Base-by-base conservation (phyloP, 176 grass and related monocot genomes). In the Oryza meridionalis region DNA sequence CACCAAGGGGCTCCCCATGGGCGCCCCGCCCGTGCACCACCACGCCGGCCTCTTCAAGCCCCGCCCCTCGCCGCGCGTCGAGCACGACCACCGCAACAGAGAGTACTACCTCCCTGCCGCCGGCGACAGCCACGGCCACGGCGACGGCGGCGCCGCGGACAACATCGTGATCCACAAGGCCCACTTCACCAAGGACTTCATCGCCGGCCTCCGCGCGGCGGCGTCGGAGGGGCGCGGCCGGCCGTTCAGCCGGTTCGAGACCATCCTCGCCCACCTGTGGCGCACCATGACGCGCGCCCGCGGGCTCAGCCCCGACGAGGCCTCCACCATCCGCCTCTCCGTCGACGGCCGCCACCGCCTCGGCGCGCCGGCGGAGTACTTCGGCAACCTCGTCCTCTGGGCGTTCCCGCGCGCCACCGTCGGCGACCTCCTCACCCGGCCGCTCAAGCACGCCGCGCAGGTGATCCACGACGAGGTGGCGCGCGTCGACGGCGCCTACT, bases 321-420 rank as follows among this genome's bases (percentile, higher is more conserved):
- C 42, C 43, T 84, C 85, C 12, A 22, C 77, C 15, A 65, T 92
- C 59, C 88, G 90, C 0, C 83, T 92, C 6, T 88, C 90, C 15
- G 93, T 96, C 6, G 88, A 96, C 82, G 93, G 93, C 5, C 90
- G 93, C 8, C 24, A 21, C 76, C 88, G 93, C 16, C 75, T 96
- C 2, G 75, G 74, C 59, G 50, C 46, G 15, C 86, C 88, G 0
- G 75, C 68, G 0, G 90, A 86, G 70, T 92, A 91, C 83, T 86
- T 85, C 16, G 88, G 93, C 10, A 96, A 96, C 83, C 72, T 92
- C 17, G 90, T 96, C 0, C 80, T 96, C 5, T 96, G 93, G 93
- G 93, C 93, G 53, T 92, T 92, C 79, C 90, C 90, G 32, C 58
- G 67, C 0, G 68, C 86, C 32, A 83, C 69, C 7, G 88, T 32